Percentiles rank a stretch among this genome's conserved stretches.
phyloP scores from a whole-genome alignment of 108 stramenopile species.

The Cyclotella atomus region DNA sequence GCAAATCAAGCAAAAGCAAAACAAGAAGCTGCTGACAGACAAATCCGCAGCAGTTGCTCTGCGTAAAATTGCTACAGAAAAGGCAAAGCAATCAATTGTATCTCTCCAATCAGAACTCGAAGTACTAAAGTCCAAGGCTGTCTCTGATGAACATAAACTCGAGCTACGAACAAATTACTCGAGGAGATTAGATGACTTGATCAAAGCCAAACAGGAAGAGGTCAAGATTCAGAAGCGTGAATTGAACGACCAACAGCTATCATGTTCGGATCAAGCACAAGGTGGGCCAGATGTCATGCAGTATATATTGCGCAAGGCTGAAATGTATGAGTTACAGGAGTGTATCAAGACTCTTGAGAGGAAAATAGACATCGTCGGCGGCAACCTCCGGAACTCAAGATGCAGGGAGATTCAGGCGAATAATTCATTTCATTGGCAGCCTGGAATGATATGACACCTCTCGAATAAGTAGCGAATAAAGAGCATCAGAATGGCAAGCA shows the following conservation, averaged over 20 bases:
- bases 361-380: background rate
- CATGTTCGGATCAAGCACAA: background rate
- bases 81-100: conserved; percentile 7
- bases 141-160: conserved; percentile 3
- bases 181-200: conserved; percentile 6
- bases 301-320: conserved; percentile 15
- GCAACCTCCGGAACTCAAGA: background rate
- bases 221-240: background rate
- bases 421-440: background rate
- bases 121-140: conserved; percentile 9
- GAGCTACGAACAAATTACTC: conserved; percentile 3
- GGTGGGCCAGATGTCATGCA: conserved; percentile 18
- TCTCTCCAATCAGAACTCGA: background rate
- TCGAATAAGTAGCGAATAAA: too few relatives aligned
- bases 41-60: conserved; percentile 8
- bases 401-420: background rate
- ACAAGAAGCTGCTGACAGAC: background rate
- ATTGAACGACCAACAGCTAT: background rate
- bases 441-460: background rate
- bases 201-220: conserved; percentile 3
- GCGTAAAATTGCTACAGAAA: conserved; percentile 15
- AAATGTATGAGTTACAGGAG: conserved; percentile 10
- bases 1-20: conserved; percentile 16
- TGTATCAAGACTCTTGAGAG: background rate
- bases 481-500: too few relatives aligned